A percentile compares a stretch with the other conserved stretches of the same genome.
Conservation (phyloP, 148 eudicot species). For the Rhododendron ovatum region DNA sequence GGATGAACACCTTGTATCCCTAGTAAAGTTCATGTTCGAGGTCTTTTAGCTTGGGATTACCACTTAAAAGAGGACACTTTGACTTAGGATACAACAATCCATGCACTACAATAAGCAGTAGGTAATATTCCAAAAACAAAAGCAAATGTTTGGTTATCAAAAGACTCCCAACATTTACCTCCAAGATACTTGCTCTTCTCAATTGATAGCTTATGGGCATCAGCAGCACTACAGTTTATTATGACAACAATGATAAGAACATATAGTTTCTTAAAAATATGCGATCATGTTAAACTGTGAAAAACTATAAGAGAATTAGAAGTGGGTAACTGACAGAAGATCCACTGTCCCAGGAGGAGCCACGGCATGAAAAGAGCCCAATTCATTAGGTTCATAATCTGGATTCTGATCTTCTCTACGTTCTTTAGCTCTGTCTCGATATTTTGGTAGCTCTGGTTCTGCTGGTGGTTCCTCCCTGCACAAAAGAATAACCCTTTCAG, state of each 20-base stretch:
- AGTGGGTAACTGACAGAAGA: slow-evolving; percentile 42
- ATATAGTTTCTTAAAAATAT: not conserved
- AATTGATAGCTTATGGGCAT: slow-evolving; percentile 83
- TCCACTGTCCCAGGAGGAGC: slow-evolving; percentile 91
- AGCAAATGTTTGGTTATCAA: not conserved
- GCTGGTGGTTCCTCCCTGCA: slow-evolving; percentile 87
- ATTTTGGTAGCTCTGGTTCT: slow-evolving; percentile 72
- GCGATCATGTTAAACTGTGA: not conserved
- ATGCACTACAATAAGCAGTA: not conserved
- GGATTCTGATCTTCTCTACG: slow-evolving; percentile 96
- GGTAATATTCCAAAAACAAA: not conserved
- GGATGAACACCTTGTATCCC: not conserved
- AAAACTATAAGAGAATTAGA: not conserved
- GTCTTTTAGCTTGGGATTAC: not conserved
- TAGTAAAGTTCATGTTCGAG: not conserved
- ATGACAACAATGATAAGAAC: not conserved
- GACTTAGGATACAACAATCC: not conserved
- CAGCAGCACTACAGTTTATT: slow-evolving; percentile 55
- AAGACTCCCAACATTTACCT: slow-evolving; percentile 46
- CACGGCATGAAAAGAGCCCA: slow-evolving; percentile 88
- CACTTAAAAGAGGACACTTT: not conserved
- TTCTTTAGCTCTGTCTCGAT: slow-evolving; percentile 93
- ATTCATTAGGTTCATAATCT: slow-evolving; percentile 77
- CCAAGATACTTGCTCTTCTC: slow-evolving; percentile 99
- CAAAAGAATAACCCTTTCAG: not conserved